These are phyloP conservation scores for Mycena epipterygia DNA, from an alignment of 768 basidiomycete species.

Conservation along the genomic window DNA sequence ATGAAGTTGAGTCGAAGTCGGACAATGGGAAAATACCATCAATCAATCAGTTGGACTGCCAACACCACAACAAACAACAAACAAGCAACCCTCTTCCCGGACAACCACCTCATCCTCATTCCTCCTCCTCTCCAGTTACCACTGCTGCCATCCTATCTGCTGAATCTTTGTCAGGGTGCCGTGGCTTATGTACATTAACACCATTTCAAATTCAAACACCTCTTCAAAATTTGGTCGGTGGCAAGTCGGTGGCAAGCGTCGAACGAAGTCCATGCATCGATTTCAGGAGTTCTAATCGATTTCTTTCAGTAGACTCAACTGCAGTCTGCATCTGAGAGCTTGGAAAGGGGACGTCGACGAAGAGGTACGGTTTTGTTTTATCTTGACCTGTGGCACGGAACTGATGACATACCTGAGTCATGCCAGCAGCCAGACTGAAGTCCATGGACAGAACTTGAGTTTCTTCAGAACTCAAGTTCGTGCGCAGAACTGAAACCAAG, in stretches of 20 bases:
- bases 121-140: slow-evolving; percentile 1
- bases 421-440: slow-evolving; percentile 5
- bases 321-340: not conserved
- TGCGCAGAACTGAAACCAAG: too few relatives aligned
- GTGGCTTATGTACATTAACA: not conserved
- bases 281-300: slow-evolving; percentile 1
- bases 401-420: slow-evolving; percentile 4
- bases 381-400: slow-evolving; percentile 2
- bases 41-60: slow-evolving; percentile 9
- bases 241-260: slow-evolving; percentile 3
- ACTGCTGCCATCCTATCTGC: slow-evolving; percentile 6
- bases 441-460: slow-evolving; percentile 10
- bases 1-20: too few relatives aligned
- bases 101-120: slow-evolving; percentile 9
- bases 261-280: not conserved
- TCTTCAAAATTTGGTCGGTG: slow-evolving; percentile 8
- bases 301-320: too few relatives aligned
- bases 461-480: not conserved
- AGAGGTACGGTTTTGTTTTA: slow-evolving; percentile 3
- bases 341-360: not conserved
- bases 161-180: too few relatives aligned
- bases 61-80: not conserved
- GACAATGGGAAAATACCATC: too few relatives aligned
- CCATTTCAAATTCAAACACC: slow-evolving; percentile 2
- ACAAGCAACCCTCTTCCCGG: slow-evolving; percentile 12